Evolutionary conservation across 257 asterid species (phyloP).

Genomic region (Lithospermum erythrorhizon): DNA sequence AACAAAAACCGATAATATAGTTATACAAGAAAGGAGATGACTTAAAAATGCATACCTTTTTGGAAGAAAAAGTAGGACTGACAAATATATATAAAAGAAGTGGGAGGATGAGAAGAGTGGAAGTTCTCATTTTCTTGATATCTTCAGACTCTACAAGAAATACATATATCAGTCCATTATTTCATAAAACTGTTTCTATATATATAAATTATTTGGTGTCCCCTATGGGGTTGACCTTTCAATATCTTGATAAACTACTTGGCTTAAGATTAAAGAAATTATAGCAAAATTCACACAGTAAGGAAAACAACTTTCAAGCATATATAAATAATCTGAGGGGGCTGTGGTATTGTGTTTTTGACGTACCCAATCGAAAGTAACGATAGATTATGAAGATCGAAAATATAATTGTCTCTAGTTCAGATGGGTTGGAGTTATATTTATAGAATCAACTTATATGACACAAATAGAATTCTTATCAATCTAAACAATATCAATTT

Average conservation of each 20-base stretch:
- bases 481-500: too few relatives aligned
- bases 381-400: too few relatives aligned
- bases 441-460: too few relatives aligned
- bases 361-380: too few relatives aligned
- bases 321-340: too few relatives aligned
- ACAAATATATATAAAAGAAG: slow-evolving; percentile 31
- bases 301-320: too few relatives aligned
- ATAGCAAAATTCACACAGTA: not conserved
- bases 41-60: slow-evolving; percentile 44
- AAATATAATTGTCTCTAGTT: too few relatives aligned
- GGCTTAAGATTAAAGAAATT: not conserved
- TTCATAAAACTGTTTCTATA: not conserved
- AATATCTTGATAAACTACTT: not conserved
- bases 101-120: slow-evolving; percentile 37
- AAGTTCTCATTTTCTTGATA: slow-evolving; percentile 29
- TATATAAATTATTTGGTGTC: not conserved
- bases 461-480: too few relatives aligned
- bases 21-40: slow-evolving; percentile 7
- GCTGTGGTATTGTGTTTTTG: too few relatives aligned
- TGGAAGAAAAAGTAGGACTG: slow-evolving; percentile 61
- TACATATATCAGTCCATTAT: not conserved
- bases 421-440: too few relatives aligned
- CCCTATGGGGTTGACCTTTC: not conserved
- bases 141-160: not conserved
- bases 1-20: not conserved